Percentiles rank a stretch among this genome's conserved stretches.
Evolutionary conservation across 805 yeast genomes (phyloP).

Genomic region (Lachancea dasiensis): DNA sequence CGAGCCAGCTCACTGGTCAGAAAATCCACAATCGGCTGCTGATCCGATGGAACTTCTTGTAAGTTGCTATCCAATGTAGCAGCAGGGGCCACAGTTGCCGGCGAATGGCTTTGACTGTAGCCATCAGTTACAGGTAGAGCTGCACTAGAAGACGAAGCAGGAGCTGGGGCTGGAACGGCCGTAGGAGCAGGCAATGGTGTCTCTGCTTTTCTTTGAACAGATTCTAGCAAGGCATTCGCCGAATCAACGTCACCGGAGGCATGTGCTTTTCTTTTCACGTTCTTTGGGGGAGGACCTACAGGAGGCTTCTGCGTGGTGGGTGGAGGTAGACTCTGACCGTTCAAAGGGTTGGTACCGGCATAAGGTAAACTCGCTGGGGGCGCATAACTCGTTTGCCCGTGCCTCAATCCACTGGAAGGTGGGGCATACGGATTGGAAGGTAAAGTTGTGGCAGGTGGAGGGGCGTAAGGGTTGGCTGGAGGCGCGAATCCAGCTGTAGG

Average conservation of each 20-base stretch:
- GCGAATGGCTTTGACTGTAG: background rate
- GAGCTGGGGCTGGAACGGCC: background rate
- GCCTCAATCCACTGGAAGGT: constrained; percentile 21
- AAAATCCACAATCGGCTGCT: constrained; percentile 51
- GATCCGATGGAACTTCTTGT: constrained; percentile 53
- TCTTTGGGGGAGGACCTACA: constrained; percentile 33
- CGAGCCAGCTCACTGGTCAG: constrained; percentile 51
- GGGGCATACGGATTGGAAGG: constrained; percentile 19
- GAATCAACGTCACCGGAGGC: constrained; percentile 17
- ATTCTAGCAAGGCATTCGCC: constrained; percentile 20
- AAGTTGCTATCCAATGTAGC: constrained; percentile 21
- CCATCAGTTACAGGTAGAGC: constrained; percentile 9
- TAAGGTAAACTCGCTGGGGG: background rate
- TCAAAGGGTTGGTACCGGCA: background rate
- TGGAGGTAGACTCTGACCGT: constrained; percentile 11
- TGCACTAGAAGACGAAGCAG: too few species aligned
- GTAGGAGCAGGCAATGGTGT: constrained; percentile 1
- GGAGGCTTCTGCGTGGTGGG: constrained; percentile 22
- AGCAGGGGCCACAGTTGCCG: constrained; percentile 21
- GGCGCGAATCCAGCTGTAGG: constrained; percentile 26
- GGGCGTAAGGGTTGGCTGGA: constrained; percentile 37
- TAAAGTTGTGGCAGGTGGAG: constrained; percentile 22
- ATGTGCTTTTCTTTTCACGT: constrained; percentile 20
- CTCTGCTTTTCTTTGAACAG: constrained; percentile 14
- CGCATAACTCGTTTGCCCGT: background rate